Evolutionary conservation across 306 rosid species (phyloP), one percentile per base, ranked within the genome.

Genomic region (Betula pendula): DNA sequence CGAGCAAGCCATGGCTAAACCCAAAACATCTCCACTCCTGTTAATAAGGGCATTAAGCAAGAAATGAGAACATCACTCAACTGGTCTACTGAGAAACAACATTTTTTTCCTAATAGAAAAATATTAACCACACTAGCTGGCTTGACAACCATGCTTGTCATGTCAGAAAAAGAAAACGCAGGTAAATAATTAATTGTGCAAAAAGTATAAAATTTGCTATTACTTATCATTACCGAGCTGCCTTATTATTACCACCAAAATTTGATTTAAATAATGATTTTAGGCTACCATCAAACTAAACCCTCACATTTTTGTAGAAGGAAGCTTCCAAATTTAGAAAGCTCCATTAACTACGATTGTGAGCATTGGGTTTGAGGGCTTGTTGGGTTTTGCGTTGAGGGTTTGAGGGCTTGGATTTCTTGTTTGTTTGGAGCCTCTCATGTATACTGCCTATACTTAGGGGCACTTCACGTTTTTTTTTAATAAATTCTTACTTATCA

Each of bases 1-100:
- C 3, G 99, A 95, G 84, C 96, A 92, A 42, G 89, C 99, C 99
- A 95, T 95, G 84, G 99, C 97, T 4, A 92, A 89, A 68, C 96
- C 99, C 77, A 88, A 81, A 81, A 95, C 82, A 85, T 85, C 33
- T 74, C 94, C 83, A 24, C 11, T 75, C 99, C 99, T 95, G 91
- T 72, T 82, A 40, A 71, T 49, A 69, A 27, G 78, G 70, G 82
- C 50, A 68, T 40, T 78, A 76, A 77, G 74, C 60, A 31, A 62
- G 1, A 43, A 69, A 77, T 74, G 49, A 79, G 70, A 65, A 65
- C 70, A 65, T 65, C 31, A 43, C 47, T 38, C 22, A 17, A 40
- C 48, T 38, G 25, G 7, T 16, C 45, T 9, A 62, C 68, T 6
- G 20, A 62, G 67, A 60, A 60, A 29, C 8, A 2, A 29, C 8